These are phyloP conservation scores for Symmetrospora coprosmae DNA, from an alignment of 768 basidiomycete genomes.

Conservation along the genomic window DNA sequence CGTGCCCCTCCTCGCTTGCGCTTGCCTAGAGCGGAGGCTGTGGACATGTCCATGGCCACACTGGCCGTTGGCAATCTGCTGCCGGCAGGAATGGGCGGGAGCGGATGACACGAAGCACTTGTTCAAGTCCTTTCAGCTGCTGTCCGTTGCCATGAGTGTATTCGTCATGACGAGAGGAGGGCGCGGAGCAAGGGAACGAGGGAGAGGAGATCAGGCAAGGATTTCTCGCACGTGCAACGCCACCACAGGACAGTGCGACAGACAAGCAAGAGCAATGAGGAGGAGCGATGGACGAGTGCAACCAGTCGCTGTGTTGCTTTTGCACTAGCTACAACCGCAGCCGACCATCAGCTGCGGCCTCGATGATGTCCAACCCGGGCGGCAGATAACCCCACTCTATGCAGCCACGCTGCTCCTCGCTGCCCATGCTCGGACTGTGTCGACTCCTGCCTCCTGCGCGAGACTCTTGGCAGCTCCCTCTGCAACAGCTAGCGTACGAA, in stretches of 20 bases:
- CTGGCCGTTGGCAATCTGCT: too few relatives aligned
- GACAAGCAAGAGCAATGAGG: not conserved
- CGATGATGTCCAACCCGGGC: too few relatives aligned
- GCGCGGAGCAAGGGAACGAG: too few relatives aligned
- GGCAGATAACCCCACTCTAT: too few relatives aligned
- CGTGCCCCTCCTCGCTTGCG: not conserved
- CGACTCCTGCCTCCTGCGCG: conserved; percentile 14
- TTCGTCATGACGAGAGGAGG: too few relatives aligned
- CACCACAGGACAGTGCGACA: not conserved
- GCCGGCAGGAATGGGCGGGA: too few relatives aligned
- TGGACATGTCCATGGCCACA: too few relatives aligned
- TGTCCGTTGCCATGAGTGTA: too few relatives aligned
- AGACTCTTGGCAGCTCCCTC: conserved; percentile 19
- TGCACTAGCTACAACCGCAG: not conserved
- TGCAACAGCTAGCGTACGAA: conserved; percentile 8
- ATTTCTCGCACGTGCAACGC: too few relatives aligned
- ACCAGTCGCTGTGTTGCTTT: not conserved
- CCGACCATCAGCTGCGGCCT: not conserved
- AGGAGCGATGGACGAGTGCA: not conserved
- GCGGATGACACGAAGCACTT: too few relatives aligned
- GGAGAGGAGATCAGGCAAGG: too few relatives aligned
- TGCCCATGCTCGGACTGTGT: conserved; percentile 12
- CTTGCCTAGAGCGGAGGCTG: not conserved
- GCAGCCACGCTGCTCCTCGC: conserved; percentile 8
- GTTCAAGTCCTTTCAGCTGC: too few relatives aligned